A percentile compares a stretch with the other conserved stretches of the same genome.
Evolutionary conservation across 2,329 filamentous ascomycete species (phyloP).

Genomic region (Phaeosphaeria sp.): DNA sequence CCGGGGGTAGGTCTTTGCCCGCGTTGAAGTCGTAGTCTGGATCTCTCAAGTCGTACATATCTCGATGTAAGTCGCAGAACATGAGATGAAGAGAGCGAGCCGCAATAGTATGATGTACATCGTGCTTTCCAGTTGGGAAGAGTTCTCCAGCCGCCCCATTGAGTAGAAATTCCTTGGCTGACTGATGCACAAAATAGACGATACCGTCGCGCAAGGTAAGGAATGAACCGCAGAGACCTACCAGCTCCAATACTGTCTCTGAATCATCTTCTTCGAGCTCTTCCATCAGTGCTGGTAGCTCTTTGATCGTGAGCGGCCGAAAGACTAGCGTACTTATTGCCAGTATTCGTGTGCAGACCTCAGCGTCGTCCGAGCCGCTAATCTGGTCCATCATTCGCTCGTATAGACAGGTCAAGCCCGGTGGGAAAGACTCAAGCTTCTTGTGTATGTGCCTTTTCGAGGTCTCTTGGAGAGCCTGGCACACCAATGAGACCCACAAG

Average conservation of each 20-base stretch:
- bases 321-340: constrained; percentile 36
- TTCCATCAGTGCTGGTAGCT: constrained; percentile 40
- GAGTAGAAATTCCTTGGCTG: constrained; percentile 52
- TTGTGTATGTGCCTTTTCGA: constrained; percentile 14
- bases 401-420: constrained; percentile 49
- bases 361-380: constrained; percentile 23
- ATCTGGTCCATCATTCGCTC: constrained; percentile 49
- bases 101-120: constrained; percentile 20
- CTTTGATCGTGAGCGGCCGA: constrained; percentile 47
- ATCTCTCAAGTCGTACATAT: constrained; percentile 29
- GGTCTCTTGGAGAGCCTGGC: constrained; percentile 36
- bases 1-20: constrained; percentile 15
- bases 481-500: constrained; percentile 32
- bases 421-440: constrained; percentile 39
- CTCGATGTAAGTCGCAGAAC: constrained; percentile 23
- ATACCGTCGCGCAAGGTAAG: constrained; percentile 37
- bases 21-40: constrained; percentile 19
- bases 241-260: constrained; percentile 41
- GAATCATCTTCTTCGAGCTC: constrained; percentile 9
- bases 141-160: constrained; percentile 27
- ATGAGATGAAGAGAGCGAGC: constrained; percentile 39
- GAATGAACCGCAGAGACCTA: constrained; percentile 48
- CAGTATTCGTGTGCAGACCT: constrained; percentile 48
- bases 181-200: constrained; percentile 32
- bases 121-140: constrained; percentile 33